Base-by-base conservation (phyloP, 2,329 filamentous ascomycete species). In the Penicillium sp. region DNA sequence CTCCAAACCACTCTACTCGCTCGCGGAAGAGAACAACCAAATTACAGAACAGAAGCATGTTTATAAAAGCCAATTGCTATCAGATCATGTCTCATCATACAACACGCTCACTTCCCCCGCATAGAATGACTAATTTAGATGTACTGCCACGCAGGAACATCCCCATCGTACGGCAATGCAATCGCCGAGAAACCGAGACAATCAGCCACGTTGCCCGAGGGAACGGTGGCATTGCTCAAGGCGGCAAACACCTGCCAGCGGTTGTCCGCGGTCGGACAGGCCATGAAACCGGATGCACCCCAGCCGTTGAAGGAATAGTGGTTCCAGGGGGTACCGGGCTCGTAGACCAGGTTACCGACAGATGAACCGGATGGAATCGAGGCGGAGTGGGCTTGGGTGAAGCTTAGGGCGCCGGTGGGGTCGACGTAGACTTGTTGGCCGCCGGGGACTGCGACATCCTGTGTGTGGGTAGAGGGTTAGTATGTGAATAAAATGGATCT, bases 351-450 rank as follows among this genome's bases (percentile, higher is more conserved):
- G 28, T 83, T 82, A 1, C 81, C 82, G 16, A 76, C 56, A 40
- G 81, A 72, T 7, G 85, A 82, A 10, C 85, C 86, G 0, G 73
- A 63, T 0, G 86, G 85, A 5, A 83, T 81, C 58, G 69, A 75
- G 2, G 73, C 75, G 0, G 85, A 87, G 76, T 89, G 86, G 0
- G 86, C 81, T 43, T 74, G 69, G 0, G 86, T 86, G 76, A 85
- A 90, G 60, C 80, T 79, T 58, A 90, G 72, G 10, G 80, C 76
- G 6, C 87, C 88, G 28, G 79, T 73, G 3, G 82, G 77, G 3
- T 75, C 78, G 59, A 89, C 79, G 72, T 85, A 90, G 67, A 88
- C 80, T 59, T 80, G 75, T 68, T 90, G 87, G 28, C 88, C 87
- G 30, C 87, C 87, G 5, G 87, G 86, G 4, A 89, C 87, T 33